Percentiles rank a stretch among this genome's conserved stretches.
These are phyloP conservation scores for Xylaria sp. DNA, from an alignment of 495 filamentous ascomycete species.

Conservation along the genomic window DNA sequence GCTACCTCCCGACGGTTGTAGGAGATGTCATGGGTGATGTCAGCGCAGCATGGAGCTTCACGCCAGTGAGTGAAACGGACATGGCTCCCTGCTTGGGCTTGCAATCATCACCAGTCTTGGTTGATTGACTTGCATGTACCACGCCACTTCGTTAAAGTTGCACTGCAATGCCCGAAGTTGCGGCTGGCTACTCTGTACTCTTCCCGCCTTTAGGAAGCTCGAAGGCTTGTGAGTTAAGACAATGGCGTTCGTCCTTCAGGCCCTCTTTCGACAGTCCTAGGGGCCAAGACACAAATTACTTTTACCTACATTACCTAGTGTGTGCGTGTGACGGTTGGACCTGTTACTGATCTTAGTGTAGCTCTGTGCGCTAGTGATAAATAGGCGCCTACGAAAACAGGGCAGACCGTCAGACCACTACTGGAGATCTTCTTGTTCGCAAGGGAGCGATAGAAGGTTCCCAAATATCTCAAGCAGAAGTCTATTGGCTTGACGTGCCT, in stretches of 20 bases:
- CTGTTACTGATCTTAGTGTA: neutral
- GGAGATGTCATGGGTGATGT: constrained; percentile 19
- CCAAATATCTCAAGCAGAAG: neutral
- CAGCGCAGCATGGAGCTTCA: constrained; percentile 10
- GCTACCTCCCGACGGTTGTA: neutral
- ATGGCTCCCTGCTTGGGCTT: constrained; percentile 11
- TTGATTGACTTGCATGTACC: constrained; percentile 12
- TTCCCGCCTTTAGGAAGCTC: neutral
- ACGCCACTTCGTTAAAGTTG: neutral
- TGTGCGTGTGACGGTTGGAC: neutral
- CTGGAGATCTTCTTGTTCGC: neutral
- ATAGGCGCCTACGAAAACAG: constrained; percentile 1
- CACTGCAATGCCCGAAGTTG: neutral
- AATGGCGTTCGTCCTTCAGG: neutral
- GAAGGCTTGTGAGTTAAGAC: neutral
- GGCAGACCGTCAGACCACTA: neutral
- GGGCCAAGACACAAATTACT: constrained; percentile 5
- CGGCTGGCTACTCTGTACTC: neutral
- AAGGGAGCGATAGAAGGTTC: neutral
- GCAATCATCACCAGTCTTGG: neutral
- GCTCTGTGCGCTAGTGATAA: neutral
- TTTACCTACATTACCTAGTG: neutral
- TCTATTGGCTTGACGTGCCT: constrained; percentile 11
- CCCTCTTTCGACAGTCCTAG: neutral
- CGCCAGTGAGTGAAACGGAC: constrained; percentile 1